phyloP scores from a whole-genome alignment of 345 rosid species.

The Populus simonii region DNA sequence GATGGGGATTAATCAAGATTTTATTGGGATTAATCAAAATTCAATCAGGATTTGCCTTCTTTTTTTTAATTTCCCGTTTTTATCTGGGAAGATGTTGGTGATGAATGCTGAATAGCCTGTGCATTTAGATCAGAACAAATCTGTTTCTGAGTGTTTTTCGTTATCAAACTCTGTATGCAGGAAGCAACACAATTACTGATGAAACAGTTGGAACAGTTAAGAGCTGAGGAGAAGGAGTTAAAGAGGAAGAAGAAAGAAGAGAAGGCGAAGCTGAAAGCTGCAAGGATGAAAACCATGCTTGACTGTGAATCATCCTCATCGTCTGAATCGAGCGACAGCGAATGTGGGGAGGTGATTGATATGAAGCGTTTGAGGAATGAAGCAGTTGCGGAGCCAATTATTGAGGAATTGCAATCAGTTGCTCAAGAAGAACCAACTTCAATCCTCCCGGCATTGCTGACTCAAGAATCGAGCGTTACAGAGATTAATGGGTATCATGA shows the following conservation, averaged over 20 bases:
- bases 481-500: background rate
- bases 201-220: constrained; percentile 9
- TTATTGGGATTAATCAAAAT: too few species aligned
- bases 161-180: constrained; percentile 2
- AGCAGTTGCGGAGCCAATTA: background rate
- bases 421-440: background rate
- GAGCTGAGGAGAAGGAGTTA: constrained; percentile 13
- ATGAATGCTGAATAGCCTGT: background rate
- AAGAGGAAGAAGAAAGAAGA: constrained; percentile 16
- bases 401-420: background rate
- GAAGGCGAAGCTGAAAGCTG: constrained; percentile 12
- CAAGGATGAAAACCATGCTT: background rate
- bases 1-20: background rate
- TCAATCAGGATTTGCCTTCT: background rate
- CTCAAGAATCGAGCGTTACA: background rate
- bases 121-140: background rate
- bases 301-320: constrained; percentile 16
- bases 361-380: background rate
- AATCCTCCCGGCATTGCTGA: background rate
- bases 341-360: constrained; percentile 1
- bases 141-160: background rate
- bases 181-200: constrained; percentile 21
- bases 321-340: constrained; percentile 22
- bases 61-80: background rate
- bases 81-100: background rate